These are phyloP conservation scores for Aegilops tauschii DNA, from an alignment of 176 grass and related monocot genomes.

Conservation along the genomic window DNA sequence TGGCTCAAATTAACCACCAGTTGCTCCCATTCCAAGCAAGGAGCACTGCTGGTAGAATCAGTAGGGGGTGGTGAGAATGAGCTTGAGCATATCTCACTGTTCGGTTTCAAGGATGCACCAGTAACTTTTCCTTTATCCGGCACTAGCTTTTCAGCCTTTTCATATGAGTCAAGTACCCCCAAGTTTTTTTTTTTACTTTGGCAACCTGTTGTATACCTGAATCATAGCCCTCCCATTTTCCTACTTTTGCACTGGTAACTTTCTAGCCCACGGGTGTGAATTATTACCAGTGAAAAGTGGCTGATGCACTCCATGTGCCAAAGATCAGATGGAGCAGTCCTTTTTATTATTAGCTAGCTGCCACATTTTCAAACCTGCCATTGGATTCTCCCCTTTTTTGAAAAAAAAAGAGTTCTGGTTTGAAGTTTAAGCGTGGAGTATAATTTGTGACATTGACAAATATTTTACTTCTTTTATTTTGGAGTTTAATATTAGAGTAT, in stretches of 20 bases:
- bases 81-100: slow-evolving; percentile 14
- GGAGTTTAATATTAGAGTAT: not conserved
- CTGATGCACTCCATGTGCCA: slow-evolving; percentile 36
- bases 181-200: slow-evolving; percentile 33
- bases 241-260: slow-evolving; percentile 45
- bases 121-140: slow-evolving; percentile 41
- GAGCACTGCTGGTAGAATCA: slow-evolving; percentile 6
- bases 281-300: slow-evolving; percentile 40
- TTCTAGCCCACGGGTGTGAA: slow-evolving; percentile 44
- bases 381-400: not conserved
- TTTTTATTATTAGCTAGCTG: slow-evolving; percentile 21
- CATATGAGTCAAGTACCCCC: slow-evolving; percentile 31
- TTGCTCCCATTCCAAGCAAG: slow-evolving; percentile 20
- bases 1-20: not conserved
- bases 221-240: slow-evolving; percentile 26
- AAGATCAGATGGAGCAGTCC: slow-evolving; percentile 4
- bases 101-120: slow-evolving; percentile 29
- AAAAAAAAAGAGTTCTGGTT: not conserved
- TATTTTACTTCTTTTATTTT: not conserved
- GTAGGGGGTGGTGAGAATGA: not conserved
- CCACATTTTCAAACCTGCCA: slow-evolving; percentile 20
- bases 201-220: slow-evolving; percentile 35
- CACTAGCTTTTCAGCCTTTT: slow-evolving; percentile 47
- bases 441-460: not conserved
- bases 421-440: not conserved